Evolutionary conservation across 2,329 filamentous ascomycete species (phyloP), one percentile per base, ranked within the genome.

Genomic region (Fusarium dimerum): DNA sequence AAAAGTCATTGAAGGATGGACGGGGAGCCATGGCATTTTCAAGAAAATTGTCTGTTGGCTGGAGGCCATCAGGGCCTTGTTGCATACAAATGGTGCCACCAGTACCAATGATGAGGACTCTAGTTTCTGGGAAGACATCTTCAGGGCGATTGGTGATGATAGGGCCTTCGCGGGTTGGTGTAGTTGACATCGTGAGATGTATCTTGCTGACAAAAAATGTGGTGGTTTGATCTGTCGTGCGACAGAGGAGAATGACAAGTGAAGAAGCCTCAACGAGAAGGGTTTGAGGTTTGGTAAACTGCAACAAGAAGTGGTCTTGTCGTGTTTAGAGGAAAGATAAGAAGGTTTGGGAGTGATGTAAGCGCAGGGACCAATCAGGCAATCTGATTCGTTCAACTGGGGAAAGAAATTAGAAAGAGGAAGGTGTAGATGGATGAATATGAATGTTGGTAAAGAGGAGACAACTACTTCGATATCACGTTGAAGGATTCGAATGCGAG

Each of bases 51-150:
- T 84, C 78, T 50, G 89, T 88, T 6, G 92, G 92, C 36, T 94
- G 80, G 48, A 96, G 84, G 1, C 92, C 92, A 60, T 91, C 84
- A 9, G 83, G 81, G 10, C 90, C 91, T 49, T 86, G 87, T 67
- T 88, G 85, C 92, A 97, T 96, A 74, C 91, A 96, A 65, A 96
- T 96, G 7, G 88, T 92, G 42, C 88, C 89, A 54, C 90, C 92
- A 12, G 92, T 96, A 77, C 95, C 93, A 71, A 96, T 90, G 65
- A 96, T 88, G 59, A 97, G 79, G 12, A 97, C 89, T 52, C 89
- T 81, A 20, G 90, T 90, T 70, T 95, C 90, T 11, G 87, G 88
- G 52, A 78, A 78, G 9, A 67, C 71, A 45, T 61, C 56, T 48
- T 61, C 63, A 30, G 54, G 44, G 45, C 45, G 41, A 38, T 45